Base-by-base conservation (phyloP, 352 stramenopile genomes). In the Phytophthora ramorum region DNA sequence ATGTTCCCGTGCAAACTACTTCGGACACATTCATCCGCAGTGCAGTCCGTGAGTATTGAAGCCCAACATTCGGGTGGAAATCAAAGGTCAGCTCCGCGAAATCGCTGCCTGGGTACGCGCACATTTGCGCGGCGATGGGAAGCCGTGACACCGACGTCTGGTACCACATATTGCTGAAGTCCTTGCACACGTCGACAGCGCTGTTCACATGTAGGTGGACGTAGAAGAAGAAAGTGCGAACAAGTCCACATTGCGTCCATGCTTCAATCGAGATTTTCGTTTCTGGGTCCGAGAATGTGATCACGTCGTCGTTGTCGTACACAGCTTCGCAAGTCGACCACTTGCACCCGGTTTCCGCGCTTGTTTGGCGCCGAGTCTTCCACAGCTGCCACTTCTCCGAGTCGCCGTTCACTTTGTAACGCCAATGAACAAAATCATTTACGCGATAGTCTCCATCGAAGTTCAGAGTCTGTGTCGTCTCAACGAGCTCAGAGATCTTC, bases 41-140 rank as follows among this genome's bases (percentile, higher is more conserved):
- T 8, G 59, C 58, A 48, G 76, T 73, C 22, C 59, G 66, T 7
- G 58, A 69, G 48, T 80, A 76, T 45, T 67, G 38, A 13, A 90
- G 63, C 0, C 78, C 81, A 16, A 64, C 57, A 34, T 71, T 79
- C 1, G 78, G 75, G 28, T 84, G 67, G 44, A 81, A 91, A 50
- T 88, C 67, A 37, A 91, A 91, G 14, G 79, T 89, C 14, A 91
- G 73, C 48, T 88, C 76, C 7, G 78, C 80, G 56, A 91, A 91
- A 56, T 89, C 77, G 48, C 79, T 91, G 20, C 77, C 58, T 16
- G 68, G 66, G 48, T 86, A 85, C 52, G 78, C 75, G 54, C 82
- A 91, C 28, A 85, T 73, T 26, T 69, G 47, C 7, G 58, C 44
- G 1, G 49, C 46, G 35, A 80, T 62, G 2, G 74, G 71, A 41